Evolutionary conservation across 257 asterid genomes (phyloP).

Genomic region (Fraxinus excelsior): DNA sequence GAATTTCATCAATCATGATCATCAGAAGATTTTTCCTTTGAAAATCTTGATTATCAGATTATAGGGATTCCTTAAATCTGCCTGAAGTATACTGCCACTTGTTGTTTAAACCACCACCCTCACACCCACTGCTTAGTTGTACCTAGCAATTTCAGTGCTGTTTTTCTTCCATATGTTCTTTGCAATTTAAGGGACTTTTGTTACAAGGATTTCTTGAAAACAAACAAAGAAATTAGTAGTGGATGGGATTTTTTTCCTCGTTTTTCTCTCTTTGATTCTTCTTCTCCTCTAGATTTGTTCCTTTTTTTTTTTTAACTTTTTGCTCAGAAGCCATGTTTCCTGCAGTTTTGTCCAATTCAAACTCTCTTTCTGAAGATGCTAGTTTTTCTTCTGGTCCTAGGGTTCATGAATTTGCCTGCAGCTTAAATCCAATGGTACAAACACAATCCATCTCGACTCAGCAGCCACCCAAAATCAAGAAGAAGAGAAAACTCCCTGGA

Average conservation of each 20-base stretch:
- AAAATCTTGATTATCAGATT: slow-evolving; percentile 8
- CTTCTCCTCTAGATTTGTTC: slow-evolving; percentile 7
- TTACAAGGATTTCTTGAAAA: slow-evolving; percentile 24
- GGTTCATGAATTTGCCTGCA: slow-evolving; percentile 47
- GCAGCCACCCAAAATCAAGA: slow-evolving; percentile 55
- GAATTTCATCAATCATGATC: slow-evolving; percentile 35
- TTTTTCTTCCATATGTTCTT: slow-evolving; percentile 42
- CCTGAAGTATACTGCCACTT: slow-evolving; percentile 36
- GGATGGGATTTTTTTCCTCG: slow-evolving; percentile 17
- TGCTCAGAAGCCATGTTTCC: slow-evolving; percentile 48
- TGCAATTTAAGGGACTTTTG: slow-evolving; percentile 45
- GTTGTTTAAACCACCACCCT: slow-evolving; percentile 21
- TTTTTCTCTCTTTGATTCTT: slow-evolving; percentile 14
- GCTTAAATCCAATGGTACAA: slow-evolving; percentile 45
- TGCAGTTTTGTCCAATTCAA: slow-evolving; percentile 43
- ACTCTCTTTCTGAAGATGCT: slow-evolving; percentile 49
- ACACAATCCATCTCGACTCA: slow-evolving; percentile 35
- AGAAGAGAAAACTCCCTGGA: slow-evolving; percentile 84
- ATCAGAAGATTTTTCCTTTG: slow-evolving; percentile 20
- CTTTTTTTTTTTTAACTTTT: not conserved
- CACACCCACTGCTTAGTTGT: slow-evolving; percentile 23
- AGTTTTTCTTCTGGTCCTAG: slow-evolving; percentile 53
- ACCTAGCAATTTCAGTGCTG: slow-evolving; percentile 29
- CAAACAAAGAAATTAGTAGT: slow-evolving; percentile 18
- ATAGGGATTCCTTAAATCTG: not conserved